A percentile compares a stretch with the other conserved stretches of the same genome.
Conservation (phyloP, 305 asterid species). For the Fraxinus baroniana region DNA sequence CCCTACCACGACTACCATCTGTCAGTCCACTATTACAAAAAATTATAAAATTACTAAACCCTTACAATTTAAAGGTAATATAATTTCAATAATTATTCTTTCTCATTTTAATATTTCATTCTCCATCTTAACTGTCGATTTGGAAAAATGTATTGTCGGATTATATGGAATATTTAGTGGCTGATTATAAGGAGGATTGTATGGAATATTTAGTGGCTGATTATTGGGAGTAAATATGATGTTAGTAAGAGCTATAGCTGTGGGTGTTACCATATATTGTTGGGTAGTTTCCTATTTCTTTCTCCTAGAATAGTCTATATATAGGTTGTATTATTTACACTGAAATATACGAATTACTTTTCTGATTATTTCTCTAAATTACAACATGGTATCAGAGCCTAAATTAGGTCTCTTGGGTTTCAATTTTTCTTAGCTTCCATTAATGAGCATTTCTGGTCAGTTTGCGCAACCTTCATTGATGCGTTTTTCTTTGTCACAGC, state of each 20-base stretch:
- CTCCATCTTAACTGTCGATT: background rate
- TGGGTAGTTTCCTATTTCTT: background rate
- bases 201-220: background rate
- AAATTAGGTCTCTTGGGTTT: background rate
- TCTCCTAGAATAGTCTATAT: background rate
- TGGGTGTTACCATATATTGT: background rate
- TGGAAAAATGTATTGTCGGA: background rate
- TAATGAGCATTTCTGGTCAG: too few species aligned
- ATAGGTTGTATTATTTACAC: too few species aligned
- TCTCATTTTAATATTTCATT: background rate
- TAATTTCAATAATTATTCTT: background rate
- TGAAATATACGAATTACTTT: background rate
- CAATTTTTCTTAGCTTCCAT: background rate
- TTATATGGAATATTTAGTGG: background rate
- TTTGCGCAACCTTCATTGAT: too few species aligned
- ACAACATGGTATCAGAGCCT: background rate
- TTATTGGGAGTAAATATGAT: background rate
- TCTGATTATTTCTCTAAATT: too few species aligned
- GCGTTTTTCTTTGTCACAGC: too few species aligned
- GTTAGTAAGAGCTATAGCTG: background rate
- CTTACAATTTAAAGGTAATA: background rate
- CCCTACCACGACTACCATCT: background rate
- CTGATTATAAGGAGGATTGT: background rate
- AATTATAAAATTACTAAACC: background rate
- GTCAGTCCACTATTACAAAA: background rate